Evolutionary conservation across 2,329 filamentous ascomycete genomes (phyloP).

Genomic region (Arthrobotrys entomopaga): DNA sequence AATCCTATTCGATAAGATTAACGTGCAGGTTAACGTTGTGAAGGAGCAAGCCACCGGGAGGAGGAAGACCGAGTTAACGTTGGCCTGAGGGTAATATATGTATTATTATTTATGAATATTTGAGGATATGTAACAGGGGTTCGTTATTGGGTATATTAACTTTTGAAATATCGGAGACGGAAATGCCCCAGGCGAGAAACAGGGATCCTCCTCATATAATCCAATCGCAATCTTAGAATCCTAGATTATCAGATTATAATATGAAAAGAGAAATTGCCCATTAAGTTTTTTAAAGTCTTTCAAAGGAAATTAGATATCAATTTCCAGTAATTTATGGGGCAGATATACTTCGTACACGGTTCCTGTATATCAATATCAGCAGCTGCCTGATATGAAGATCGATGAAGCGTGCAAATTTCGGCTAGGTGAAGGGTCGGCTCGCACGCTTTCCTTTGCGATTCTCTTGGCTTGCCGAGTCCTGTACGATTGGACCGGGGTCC

Average conservation of each 20-base stretch:
- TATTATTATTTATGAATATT: slow-evolving; percentile 21
- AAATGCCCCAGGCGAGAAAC: background rate
- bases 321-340: slow-evolving; percentile 21
- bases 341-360: background rate
- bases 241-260: no score
- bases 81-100: slow-evolving; percentile 63
- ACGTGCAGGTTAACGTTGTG: slow-evolving; percentile 87
- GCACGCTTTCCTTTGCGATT: no score
- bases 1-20: slow-evolving; percentile 91
- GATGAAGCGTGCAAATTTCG: slow-evolving; percentile 2
- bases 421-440: no score
- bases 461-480: no score
- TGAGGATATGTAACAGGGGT: slow-evolving; percentile 2
- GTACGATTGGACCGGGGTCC: no score
- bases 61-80: slow-evolving; percentile 83
- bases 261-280: background rate
- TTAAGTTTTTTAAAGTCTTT: background rate
- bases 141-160: no score
- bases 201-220: no score
- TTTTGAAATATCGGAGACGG: slow-evolving; percentile 9
- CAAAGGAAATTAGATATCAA: slow-evolving; percentile 28
- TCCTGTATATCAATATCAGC: slow-evolving; percentile 47
- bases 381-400: slow-evolving; percentile 37
- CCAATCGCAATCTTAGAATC: no score
- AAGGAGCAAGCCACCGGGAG: slow-evolving; percentile 97